Evolutionary conservation across 2,329 filamentous ascomycete species (phyloP), one percentile per base, ranked within the genome.

Genomic region (Neonectria ditissima): DNA sequence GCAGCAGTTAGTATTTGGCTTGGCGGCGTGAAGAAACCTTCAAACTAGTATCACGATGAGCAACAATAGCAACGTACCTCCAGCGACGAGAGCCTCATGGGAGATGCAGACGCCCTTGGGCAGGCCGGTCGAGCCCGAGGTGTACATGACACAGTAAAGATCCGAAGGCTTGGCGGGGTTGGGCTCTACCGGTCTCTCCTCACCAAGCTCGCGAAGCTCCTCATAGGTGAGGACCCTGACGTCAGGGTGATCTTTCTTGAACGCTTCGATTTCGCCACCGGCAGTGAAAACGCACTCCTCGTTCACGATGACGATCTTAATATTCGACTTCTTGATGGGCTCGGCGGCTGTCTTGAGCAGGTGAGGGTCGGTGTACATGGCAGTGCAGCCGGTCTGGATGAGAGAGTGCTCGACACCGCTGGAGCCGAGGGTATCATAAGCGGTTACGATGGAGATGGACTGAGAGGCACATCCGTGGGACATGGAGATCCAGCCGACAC

Each of bases 391-490:
- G 56, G 93, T 96, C 80, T 97, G 92, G 22, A 89, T 84, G 68
- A 97, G 87, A 3, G 94, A 97, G 82, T 97, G 94, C 81, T 91
- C 89, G 67, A 97, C 87, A 50, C 94, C 94, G 66, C 90, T 89
- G 73, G 93, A 87, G 57, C 94, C 94, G 47, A 97, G 90, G 30
- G 94, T 97, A 79, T 97, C 94, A 80, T 97, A 97, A 54, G 94
- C 94, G 48, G 95, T 98, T 54, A 97, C 95, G 70, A 97, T 94
- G 63, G 92, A 89, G 77, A 97, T 89, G 47, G 92, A 94, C 80
- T 98, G 95, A 16, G 94, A 94, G 20, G 89, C 82, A 87, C 91
- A 83, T 47, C 81, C 86, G 77, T 97, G 93, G 50, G 94, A 92
- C 73, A 92, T 88, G 58, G 90, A 88, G 68, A 97, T 86, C 95